phyloP scores from a whole-genome alignment of 2,329 filamentous ascomycete species.

The Aspergillus sp. region DNA sequence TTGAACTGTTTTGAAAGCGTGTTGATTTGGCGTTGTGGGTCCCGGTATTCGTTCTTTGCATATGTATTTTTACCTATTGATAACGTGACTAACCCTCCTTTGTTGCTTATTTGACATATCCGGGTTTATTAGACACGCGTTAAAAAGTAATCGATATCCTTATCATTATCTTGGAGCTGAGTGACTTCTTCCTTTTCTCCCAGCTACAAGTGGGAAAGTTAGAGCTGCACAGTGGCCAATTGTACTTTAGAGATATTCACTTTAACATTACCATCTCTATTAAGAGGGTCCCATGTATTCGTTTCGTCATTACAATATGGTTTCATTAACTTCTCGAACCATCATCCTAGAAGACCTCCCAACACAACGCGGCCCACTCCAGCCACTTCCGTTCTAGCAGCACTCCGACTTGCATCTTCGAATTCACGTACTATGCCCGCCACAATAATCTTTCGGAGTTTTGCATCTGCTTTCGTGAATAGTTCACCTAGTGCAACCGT shows the following conservation, averaged over 20 bases:
- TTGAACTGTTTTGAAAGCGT: slow-evolving; percentile 22
- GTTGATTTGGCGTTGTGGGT: slow-evolving; percentile 26
- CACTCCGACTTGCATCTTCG: slow-evolving; percentile 76
- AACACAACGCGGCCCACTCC: slow-evolving; percentile 87
- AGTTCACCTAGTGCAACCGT: slow-evolving; percentile 71
- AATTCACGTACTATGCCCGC: slow-evolving; percentile 87
- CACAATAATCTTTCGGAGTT: slow-evolving; percentile 84
- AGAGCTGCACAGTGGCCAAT: neutral
- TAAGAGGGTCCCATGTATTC: neutral
- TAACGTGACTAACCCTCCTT: neutral
- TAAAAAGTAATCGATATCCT: slow-evolving; percentile 12
- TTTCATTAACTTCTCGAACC: neutral
- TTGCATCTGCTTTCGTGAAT: slow-evolving; percentile 85
- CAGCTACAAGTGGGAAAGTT: neutral
- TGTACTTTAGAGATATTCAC: neutral
- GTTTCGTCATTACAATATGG: neutral
- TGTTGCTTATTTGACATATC: slow-evolving; percentile 2
- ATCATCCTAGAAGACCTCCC: slow-evolving; percentile 56
- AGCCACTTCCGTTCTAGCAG: slow-evolving; percentile 76
- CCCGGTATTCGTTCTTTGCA: neutral
- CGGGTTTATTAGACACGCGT: slow-evolving; percentile 9
- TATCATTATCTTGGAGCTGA: neutral
- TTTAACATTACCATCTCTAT: neutral
- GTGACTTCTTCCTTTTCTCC: neutral
- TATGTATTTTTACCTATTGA: neutral